Conservation (phyloP, 129 eudicot genomes). For the Apium graveolens region DNA sequence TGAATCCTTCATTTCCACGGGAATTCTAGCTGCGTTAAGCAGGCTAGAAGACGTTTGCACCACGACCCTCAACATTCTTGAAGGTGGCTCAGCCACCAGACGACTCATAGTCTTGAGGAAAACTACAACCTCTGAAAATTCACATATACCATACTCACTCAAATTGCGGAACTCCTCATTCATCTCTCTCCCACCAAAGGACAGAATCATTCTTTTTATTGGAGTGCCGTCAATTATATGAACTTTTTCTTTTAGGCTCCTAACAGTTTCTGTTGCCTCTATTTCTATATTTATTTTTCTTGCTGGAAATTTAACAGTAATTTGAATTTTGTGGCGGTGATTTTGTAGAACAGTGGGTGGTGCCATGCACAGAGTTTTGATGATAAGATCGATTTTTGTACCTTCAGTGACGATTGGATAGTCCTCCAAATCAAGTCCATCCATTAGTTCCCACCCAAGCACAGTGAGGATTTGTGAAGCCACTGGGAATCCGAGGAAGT, state of each 20-base stretch:
- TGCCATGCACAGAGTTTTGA: conserved; percentile 13
- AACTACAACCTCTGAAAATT: conserved; percentile 51
- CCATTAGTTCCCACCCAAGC: conserved; percentile 61
- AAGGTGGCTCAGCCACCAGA: conserved; percentile 45
- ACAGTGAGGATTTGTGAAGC: conserved; percentile 33
- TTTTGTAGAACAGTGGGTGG: conserved; percentile 16
- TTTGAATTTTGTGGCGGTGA: conserved; percentile 27
- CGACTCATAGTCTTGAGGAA: conserved; percentile 41
- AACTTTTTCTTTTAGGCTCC: conserved; percentile 82
- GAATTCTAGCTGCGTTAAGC: conserved; percentile 49
- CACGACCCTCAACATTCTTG: conserved; percentile 46
- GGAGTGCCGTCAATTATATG: conserved; percentile 83
- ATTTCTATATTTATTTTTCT: conserved; percentile 51
- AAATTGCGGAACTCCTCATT: conserved; percentile 62
- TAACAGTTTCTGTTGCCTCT: conserved; percentile 60
- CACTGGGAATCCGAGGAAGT: conserved; percentile 17
- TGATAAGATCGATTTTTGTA: conserved; percentile 47
- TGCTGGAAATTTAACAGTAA: conserved; percentile 51
- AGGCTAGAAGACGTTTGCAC: conserved; percentile 74
- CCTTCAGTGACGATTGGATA: conserved; percentile 74
- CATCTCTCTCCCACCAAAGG: conserved; percentile 48
- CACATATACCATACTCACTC: conserved; percentile 56
- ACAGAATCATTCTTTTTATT: conserved; percentile 58
- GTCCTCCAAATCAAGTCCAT: conserved; percentile 76
- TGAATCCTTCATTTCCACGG: conserved; percentile 65